Conservation (phyloP, 208 protist genomes). For the Zelonia costaricensis region DNA sequence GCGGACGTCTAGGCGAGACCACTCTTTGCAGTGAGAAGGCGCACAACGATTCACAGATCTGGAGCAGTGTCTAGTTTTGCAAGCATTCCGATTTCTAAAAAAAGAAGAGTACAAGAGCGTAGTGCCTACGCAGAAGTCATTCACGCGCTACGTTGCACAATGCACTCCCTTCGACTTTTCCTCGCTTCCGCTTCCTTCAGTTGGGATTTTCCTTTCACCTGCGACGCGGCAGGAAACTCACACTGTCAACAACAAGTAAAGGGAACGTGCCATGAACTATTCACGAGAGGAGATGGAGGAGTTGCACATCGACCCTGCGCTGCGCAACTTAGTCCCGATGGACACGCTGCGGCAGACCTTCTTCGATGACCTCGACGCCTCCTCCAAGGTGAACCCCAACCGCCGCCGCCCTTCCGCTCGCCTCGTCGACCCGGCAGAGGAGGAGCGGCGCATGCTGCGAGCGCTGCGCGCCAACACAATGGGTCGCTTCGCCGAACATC, state of each 20-base stretch:
- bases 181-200: no score
- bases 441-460: constrained; percentile 25
- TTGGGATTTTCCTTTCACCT: no score
- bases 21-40: background rate
- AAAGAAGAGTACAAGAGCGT: no score
- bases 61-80: no score
- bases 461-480: constrained; percentile 9
- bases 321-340: constrained; percentile 29
- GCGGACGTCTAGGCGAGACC: constrained; percentile 30
- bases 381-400: constrained; percentile 54
- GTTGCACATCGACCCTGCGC: constrained; percentile 11
- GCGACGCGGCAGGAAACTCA: no score
- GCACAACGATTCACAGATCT: no score
- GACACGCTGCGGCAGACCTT: constrained; percentile 47
- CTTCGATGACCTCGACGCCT: constrained; percentile 55
- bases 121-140: no score
- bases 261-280: background rate
- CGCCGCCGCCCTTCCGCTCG: constrained; percentile 14
- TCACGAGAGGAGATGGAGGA: constrained; percentile 23
- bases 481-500: constrained; percentile 9
- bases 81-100: no score
- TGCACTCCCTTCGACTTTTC: no score
- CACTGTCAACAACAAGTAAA: no score
- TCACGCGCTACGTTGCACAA: no score
- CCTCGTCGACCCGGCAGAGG: constrained; percentile 2